Evolutionary conservation across 345 rosid species (phyloP), one percentile per base, ranked within the genome.

Genomic region (Syzygium oleosum): DNA sequence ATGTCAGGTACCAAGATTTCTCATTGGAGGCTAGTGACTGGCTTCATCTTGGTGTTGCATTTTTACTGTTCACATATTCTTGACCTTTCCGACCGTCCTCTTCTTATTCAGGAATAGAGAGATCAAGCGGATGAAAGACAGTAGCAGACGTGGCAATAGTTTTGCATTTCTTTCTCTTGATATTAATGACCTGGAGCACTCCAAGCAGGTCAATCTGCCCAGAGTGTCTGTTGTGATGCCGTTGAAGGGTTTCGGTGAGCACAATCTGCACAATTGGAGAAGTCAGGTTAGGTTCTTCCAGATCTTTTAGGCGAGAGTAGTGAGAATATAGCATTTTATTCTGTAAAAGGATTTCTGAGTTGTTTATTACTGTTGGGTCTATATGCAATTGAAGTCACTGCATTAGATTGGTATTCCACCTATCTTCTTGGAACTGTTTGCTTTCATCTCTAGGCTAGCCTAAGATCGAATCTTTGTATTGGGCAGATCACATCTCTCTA

Each of bases 211-310:
- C 92, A 93, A 92, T 88, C 92, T 98, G 86, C 99, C 99, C 25
- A 93, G 97, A 85, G 98, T 98, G 56, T 84, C 95, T 8, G 97
- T 98, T 84, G 91, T 98, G 78, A 96, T 98, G 99, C 99, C 99
- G 88, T 94, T 98, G 46, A 98, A 98, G 92, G 99, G 99, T 85
- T 96, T 95, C 85, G 98, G 99, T 86, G 99, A 98, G 89, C 99
- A 96, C 90, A 98, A 98, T 92, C 90, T 96, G 88, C 98, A 93
- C 90, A 98, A 98, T 12, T 98, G 99, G 99, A 96, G 93, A 91
- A 96, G 97, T 91, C 99, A 98, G 97, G 99, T 96, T 51, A 90
- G 92, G 58, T 51, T 83, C 86, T 88, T 63, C 55, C 87, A 80
- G 51, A 55, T 54, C 52, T 65, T 86, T 58, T 58, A 25, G 41